Evolutionary conservation across 805 yeast genomes (phyloP), one percentile per base, ranked within the genome.

Genomic region (Metschnikowia baotianmanensis): DNA sequence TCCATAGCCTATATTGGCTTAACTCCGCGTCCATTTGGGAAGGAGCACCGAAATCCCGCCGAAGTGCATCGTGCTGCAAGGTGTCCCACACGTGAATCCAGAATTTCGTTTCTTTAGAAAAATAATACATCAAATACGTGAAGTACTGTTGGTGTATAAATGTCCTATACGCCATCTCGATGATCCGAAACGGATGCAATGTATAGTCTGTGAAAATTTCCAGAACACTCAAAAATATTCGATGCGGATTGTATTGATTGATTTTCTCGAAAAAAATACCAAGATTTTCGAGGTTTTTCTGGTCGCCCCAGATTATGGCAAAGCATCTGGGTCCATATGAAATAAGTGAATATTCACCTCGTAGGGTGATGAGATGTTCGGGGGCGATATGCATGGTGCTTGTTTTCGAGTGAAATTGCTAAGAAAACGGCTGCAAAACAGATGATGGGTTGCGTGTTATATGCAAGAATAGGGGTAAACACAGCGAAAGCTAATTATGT

Each of bases 61-160:
- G 49, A 11, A 47, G 31, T 8, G 43, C 48, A 21, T 47, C 51
- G 28, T 47, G 49, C 28, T 47, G 47, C 19, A 38, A 12, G 10
- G 49, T 45, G 22, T 47, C 51, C 49, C 51, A 45, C 3, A 47
- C 17, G 22, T 47, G 51, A 13, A 43, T 36, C 47, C 46, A 47
- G 7, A 31, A 37, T 12, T 28, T 21, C 9, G 9, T 19, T 3
- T 22, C 10, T 8, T 19, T 18, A 2, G 49, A 42, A 22, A 46
- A 31, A 1, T 7, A 15, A 47, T 42, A 38, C 35, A 45, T 36
- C 21, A 45, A 32, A 25, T 21, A 42, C 7, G 42, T 45, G 40
- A 47, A 47, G 42, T 47, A 47, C 15, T 22, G 29, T 29, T 45
- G 49, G 12, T 38, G 44, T 13, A 23, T 19, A 19, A 31, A 33